Conservation (phyloP, 2,329 filamentous ascomycete species). For the Fusarium stilboides region DNA sequence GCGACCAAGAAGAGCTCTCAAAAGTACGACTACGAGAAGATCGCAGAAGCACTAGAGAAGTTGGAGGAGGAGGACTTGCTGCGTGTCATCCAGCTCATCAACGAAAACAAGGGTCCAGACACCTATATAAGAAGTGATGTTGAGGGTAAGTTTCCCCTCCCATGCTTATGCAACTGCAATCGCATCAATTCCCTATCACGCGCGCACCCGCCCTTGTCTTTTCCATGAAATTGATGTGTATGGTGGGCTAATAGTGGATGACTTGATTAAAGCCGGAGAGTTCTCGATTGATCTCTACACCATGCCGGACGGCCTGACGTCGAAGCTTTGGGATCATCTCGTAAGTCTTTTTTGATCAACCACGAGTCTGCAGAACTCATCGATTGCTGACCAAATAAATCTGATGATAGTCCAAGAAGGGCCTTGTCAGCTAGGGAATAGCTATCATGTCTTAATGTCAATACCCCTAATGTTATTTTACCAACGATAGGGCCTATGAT, state of each 20-base stretch:
- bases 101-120: constrained; percentile 94
- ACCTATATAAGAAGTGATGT: constrained; percentile 98
- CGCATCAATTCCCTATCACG: not conserved
- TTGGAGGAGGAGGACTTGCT: constrained; percentile 93
- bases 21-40: constrained; percentile 90
- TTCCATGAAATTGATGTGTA: constrained; percentile 53
- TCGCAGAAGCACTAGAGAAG: constrained; percentile 91
- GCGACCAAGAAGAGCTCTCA: constrained; percentile 84
- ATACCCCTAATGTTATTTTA: constrained; percentile 37
- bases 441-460: constrained; percentile 37
- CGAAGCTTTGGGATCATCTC: constrained; percentile 94
- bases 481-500: constrained; percentile 39
- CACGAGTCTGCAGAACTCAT: not conserved
- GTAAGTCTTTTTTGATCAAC: constrained; percentile 55
- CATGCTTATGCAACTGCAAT: not conserved
- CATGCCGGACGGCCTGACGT: constrained; percentile 89
- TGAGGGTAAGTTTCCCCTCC: constrained; percentile 76
- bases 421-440: constrained; percentile 55
- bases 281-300: constrained; percentile 99
- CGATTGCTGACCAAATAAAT: constrained; percentile 16
- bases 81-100: constrained; percentile 96
- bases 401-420: constrained; percentile 58
- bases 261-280: constrained; percentile 79
- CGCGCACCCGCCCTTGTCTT: constrained; percentile 25
- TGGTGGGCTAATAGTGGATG: constrained; percentile 55